These are phyloP conservation scores for Taiozyma sp. DNA, from an alignment of 1,139 yeast species.

Conservation along the genomic window DNA sequence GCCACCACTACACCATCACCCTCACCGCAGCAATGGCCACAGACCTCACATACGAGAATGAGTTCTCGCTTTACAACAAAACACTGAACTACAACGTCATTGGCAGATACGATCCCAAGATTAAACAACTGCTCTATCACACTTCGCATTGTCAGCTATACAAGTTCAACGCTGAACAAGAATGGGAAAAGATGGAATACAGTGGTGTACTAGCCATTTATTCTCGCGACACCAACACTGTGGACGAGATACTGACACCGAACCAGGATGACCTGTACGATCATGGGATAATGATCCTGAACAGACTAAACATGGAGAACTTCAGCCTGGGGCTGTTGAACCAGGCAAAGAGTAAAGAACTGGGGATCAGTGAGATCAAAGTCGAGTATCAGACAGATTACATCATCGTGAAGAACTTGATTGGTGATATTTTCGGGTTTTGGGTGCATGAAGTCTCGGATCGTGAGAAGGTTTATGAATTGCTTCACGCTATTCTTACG, in stretches of 20 bases:
- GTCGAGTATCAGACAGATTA: slow-evolving; percentile 76
- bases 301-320: slow-evolving; percentile 70
- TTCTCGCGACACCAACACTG: slow-evolving; percentile 43
- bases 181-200: slow-evolving; percentile 76
- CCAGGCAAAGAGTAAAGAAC: slow-evolving; percentile 34
- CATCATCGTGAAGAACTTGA: slow-evolving; percentile 69
- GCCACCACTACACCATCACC: background rate
- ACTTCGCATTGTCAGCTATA: slow-evolving; percentile 76
- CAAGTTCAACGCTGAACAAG: slow-evolving; percentile 49
- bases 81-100: slow-evolving; percentile 79
- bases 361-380: slow-evolving; percentile 53
- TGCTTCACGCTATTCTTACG: slow-evolving; percentile 47
- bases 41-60: slow-evolving; percentile 6
- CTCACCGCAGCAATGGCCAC: background rate
- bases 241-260: slow-evolving; percentile 7
- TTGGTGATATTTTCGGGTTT: slow-evolving; percentile 79
- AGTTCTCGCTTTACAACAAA: slow-evolving; percentile 50
- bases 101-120: slow-evolving; percentile 74
- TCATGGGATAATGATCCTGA: slow-evolving; percentile 73
- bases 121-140: slow-evolving; percentile 67
- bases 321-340: slow-evolving; percentile 77
- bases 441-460: slow-evolving; percentile 85
- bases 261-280: slow-evolving; percentile 43
- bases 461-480: slow-evolving; percentile 52
- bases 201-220: slow-evolving; percentile 83